Conservation (phyloP, 2,329 filamentous ascomycete genomes). For the Calonectria henricotiae region DNA sequence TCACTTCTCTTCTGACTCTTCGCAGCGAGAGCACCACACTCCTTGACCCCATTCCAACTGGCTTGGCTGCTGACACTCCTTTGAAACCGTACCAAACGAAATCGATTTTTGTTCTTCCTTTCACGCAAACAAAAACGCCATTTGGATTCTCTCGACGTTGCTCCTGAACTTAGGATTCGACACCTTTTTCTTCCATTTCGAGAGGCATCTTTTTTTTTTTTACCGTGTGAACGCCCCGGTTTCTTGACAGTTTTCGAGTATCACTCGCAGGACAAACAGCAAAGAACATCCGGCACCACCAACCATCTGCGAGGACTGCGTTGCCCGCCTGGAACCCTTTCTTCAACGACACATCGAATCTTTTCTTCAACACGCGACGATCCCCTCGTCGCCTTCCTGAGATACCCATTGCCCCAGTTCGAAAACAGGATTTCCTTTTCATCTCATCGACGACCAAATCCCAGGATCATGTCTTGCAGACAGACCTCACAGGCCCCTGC, state of each 20-base stretch:
- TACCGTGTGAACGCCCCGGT: slow-evolving; percentile 42
- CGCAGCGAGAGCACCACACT: slow-evolving; percentile 55
- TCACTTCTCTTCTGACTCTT: slow-evolving; percentile 61
- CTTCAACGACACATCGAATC: slow-evolving; percentile 27
- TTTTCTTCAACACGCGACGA: slow-evolving; percentile 42
- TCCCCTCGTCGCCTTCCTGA: slow-evolving; percentile 38
- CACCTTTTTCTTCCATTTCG: slow-evolving; percentile 3
- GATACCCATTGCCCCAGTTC: slow-evolving; percentile 47
- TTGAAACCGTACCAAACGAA: slow-evolving; percentile 54
- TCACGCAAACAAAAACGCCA: slow-evolving; percentile 25
- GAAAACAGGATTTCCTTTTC: slow-evolving; percentile 41
- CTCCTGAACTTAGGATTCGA: slow-evolving; percentile 7
- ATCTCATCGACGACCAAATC: slow-evolving; percentile 39
- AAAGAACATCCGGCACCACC: slow-evolving; percentile 43
- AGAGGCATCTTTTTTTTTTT: slow-evolving; percentile 17
- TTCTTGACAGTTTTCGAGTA: slow-evolving; percentile 50
- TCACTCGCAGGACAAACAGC: slow-evolving; percentile 49
- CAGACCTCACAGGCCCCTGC: slow-evolving; percentile 64
- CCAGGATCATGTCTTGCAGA: slow-evolving; percentile 66
- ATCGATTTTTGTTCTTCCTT: slow-evolving; percentile 35
- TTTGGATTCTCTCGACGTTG: slow-evolving; percentile 34
- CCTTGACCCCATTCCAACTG: slow-evolving; percentile 64
- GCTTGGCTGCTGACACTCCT: slow-evolving; percentile 73
- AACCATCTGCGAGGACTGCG: slow-evolving; percentile 33
- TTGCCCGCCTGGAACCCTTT: slow-evolving; percentile 12